Conservation (phyloP, 768 basidiomycete species). For the Xanthoconium purpureum region DNA sequence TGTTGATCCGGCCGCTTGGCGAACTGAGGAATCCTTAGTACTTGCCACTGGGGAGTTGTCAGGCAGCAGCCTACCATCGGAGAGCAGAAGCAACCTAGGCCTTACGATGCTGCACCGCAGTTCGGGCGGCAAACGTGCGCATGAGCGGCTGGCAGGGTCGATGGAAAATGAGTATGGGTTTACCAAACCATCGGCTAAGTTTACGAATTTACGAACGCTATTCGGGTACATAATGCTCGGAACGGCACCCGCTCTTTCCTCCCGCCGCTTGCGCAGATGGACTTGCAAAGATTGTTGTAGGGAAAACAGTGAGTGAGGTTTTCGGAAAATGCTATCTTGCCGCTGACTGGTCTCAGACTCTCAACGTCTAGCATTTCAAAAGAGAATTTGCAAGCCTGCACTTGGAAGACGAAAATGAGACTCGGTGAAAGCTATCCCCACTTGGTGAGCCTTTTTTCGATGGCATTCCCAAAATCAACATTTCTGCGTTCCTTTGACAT, state of each 20-base stretch:
- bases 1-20: too few relatives aligned
- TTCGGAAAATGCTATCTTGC: not conserved
- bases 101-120: too few relatives aligned
- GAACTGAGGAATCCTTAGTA: too few relatives aligned
- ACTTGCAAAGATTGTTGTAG: constrained; percentile 11
- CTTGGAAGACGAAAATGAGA: constrained; percentile 5
- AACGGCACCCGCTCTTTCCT: constrained; percentile 4
- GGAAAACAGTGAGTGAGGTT: not conserved
- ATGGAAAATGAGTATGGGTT: not conserved
- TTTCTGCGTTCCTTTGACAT: not conserved
- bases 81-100: too few relatives aligned
- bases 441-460: constrained; percentile 12
- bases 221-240: not conserved
- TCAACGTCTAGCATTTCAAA: not conserved
- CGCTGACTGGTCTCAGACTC: not conserved
- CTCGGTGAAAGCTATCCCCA: constrained; percentile 4
- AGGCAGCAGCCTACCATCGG: too few relatives aligned
- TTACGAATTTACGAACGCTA: constrained; percentile 10
- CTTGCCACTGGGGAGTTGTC: too few relatives aligned
- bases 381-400: not conserved
- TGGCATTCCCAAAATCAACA: not conserved
- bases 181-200: not conserved
- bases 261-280: not conserved
- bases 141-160: not conserved
- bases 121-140: too few relatives aligned